A percentile compares a stretch with the other conserved stretches of the same genome.
These are phyloP conservation scores for Serendipita sp. DNA, from an alignment of 768 basidiomycete species.

Conservation along the genomic window DNA sequence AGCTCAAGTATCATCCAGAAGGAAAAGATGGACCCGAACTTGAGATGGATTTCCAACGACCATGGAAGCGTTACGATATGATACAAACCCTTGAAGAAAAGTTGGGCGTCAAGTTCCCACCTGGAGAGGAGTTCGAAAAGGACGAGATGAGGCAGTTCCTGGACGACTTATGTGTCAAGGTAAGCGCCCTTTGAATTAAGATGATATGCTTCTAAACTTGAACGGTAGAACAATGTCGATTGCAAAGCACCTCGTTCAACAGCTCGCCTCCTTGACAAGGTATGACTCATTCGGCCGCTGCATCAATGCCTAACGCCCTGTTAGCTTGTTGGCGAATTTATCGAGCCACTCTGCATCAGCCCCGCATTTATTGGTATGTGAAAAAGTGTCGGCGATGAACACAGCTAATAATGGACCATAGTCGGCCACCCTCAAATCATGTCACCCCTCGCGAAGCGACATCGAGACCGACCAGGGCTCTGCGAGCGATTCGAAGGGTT, in stretches of 20 bases:
- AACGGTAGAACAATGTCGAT: constrained; percentile 72
- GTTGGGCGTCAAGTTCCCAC: constrained; percentile 79
- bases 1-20: constrained; percentile 77
- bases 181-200: constrained; percentile 16
- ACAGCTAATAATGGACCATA: constrained; percentile 14
- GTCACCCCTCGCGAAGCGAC: constrained; percentile 98
- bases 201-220: background rate
- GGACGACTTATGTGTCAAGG: constrained; percentile 70
- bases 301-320: constrained; percentile 4
- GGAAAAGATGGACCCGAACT: constrained; percentile 32
- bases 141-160: constrained; percentile 79
- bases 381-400: background rate
- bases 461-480: constrained; percentile 88
- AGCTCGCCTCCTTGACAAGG: constrained; percentile 88
- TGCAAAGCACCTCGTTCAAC: constrained; percentile 94
- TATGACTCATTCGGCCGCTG: constrained; percentile 14
- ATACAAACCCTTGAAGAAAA: constrained; percentile 91
- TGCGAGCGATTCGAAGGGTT: constrained; percentile 99
- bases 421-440: constrained; percentile 99
- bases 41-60: constrained; percentile 72
- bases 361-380: constrained; percentile 80
- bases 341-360: constrained; percentile 91
- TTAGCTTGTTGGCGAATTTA: constrained; percentile 92
- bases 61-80: constrained; percentile 99
- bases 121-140: constrained; percentile 77